phyloP scores from a whole-genome alignment of 1,284 basidiomycete species.

The Sanghuangporus baumii region DNA sequence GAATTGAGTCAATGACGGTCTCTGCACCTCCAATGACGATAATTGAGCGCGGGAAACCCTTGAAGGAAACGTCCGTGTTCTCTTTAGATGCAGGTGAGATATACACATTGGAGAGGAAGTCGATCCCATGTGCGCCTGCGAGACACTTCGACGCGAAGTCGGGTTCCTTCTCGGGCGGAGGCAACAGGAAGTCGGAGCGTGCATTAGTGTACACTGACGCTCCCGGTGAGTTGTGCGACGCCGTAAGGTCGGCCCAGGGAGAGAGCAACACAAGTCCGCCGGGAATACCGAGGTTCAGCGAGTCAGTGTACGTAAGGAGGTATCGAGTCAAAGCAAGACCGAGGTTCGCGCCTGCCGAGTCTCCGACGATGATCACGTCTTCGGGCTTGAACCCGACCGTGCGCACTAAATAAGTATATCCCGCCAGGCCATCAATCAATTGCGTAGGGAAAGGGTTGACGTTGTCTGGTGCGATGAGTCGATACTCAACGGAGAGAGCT shows the following conservation, averaged over 20 bases:
- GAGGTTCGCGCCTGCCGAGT: constrained; percentile 53
- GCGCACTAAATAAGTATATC: constrained; percentile 39
- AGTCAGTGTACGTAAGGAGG: constrained; percentile 23
- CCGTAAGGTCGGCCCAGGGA: constrained; percentile 51
- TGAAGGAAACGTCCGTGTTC: constrained; percentile 33
- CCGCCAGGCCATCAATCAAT: constrained; percentile 41
- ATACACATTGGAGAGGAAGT: constrained; percentile 40
- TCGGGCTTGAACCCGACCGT: constrained; percentile 33
- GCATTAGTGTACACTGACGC: constrained; percentile 26
- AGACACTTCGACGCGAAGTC: neutral
- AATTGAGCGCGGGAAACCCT: constrained; percentile 49
- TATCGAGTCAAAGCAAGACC: constrained; percentile 35
- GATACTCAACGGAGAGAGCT: constrained; percentile 31
- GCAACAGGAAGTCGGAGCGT: constrained; percentile 5
- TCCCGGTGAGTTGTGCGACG: constrained; percentile 28
- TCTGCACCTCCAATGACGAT: constrained; percentile 51
- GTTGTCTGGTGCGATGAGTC: constrained; percentile 24
- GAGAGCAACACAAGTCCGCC: constrained; percentile 49
- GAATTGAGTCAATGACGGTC: constrained; percentile 44
- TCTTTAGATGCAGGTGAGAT: constrained; percentile 49
- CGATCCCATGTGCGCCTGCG: constrained; percentile 31
- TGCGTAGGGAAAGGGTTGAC: constrained; percentile 39
- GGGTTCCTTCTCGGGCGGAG: neutral
- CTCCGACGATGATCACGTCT: constrained; percentile 47
- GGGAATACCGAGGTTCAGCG: constrained; percentile 35